These are phyloP conservation scores for Trichoderma afroharzianum DNA, from an alignment of 2,329 filamentous ascomycete genomes.

Conservation along the genomic window DNA sequence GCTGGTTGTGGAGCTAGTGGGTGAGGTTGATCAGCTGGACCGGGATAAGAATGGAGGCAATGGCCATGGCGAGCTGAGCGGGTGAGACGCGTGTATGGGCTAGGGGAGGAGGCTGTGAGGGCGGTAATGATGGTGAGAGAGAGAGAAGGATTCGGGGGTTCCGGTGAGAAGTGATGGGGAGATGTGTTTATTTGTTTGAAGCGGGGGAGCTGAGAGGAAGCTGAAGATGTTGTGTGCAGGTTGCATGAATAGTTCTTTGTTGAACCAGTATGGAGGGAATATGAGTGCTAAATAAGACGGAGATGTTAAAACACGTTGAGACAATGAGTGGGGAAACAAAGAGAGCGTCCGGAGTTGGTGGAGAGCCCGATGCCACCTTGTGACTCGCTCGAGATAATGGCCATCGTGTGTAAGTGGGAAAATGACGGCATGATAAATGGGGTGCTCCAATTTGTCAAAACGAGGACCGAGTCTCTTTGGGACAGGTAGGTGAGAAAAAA, in stretches of 20 bases:
- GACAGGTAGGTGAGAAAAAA: background rate
- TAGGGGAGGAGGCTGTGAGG: background rate
- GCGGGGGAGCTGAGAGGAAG: background rate
- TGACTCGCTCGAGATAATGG: background rate
- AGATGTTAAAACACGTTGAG: background rate
- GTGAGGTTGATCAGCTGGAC: slow-evolving; percentile 7
- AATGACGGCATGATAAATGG: background rate
- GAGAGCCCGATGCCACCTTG: slow-evolving; percentile 3
- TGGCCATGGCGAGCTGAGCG: background rate
- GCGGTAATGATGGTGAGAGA: background rate
- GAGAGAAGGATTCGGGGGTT: background rate
- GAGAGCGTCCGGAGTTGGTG: background rate
- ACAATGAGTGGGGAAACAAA: background rate
- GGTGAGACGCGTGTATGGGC: background rate
- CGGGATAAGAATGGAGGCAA: background rate
- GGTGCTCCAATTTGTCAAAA: background rate
- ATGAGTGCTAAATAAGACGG: background rate
- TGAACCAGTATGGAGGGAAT: background rate
- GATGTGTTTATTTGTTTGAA: background rate
- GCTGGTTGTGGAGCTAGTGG: background rate
- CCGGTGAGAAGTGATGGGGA: background rate
- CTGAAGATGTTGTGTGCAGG: background rate
- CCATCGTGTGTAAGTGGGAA: background rate
- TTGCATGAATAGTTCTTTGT: background rate
- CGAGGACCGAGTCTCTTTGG: background rate